Evolutionary conservation across 164 flowering plant species (phyloP).

Genomic region (Stephania cephalantha): DNA sequence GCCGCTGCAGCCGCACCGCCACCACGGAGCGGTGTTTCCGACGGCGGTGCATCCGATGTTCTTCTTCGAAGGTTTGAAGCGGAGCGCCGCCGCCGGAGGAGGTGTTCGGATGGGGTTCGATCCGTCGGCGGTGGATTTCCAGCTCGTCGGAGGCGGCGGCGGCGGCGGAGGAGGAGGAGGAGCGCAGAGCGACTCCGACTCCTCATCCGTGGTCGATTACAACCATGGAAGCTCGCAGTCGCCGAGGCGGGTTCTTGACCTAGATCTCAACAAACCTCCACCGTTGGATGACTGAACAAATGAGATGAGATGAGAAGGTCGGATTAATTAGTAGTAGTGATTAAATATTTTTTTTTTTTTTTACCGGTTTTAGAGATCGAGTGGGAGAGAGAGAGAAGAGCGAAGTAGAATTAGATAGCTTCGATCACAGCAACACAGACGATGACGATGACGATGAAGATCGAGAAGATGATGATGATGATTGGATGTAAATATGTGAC

Average conservation of each 20-base stretch:
- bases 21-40: background rate
- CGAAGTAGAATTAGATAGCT: background rate
- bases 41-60: slow-evolving; percentile 26
- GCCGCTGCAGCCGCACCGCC: slow-evolving; percentile 9
- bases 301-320: background rate
- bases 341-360: slow-evolving; percentile 1
- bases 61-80: slow-evolving; percentile 33
- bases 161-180: slow-evolving; percentile 6
- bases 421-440: background rate
- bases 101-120: background rate
- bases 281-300: slow-evolving; percentile 33
- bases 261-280: slow-evolving; percentile 58
- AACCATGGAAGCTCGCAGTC: slow-evolving; percentile 21
- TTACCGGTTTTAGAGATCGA: background rate
- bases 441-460: background rate
- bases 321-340: background rate
- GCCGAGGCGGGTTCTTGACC: slow-evolving; percentile 19
- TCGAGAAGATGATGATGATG: background rate
- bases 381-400: background rate
- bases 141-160: slow-evolving; percentile 11
- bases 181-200: slow-evolving; percentile 50
- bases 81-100: slow-evolving; percentile 8
- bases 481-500: slow-evolving; percentile 17
- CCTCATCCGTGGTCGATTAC: slow-evolving; percentile 39
- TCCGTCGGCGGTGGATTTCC: slow-evolving; percentile 6